Percentiles rank a stretch among this genome's conserved stretches.
phyloP scores from a whole-genome alignment of 2,329 filamentous ascomycete genomes.

The Claviceps pusilla region DNA sequence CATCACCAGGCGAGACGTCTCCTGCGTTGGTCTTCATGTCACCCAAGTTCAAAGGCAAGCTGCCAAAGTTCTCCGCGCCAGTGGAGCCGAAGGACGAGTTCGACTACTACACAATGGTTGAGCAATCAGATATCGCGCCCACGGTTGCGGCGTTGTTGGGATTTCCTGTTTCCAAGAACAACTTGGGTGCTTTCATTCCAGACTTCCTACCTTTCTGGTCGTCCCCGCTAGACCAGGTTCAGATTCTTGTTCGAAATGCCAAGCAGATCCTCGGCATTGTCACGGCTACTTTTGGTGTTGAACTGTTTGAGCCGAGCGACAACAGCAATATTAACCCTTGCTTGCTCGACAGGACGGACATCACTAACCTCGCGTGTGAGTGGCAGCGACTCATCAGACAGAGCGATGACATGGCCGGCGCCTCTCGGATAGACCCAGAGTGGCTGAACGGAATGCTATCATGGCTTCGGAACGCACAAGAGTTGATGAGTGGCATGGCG shows the following conservation, averaged over 20 bases:
- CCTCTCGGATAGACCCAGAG: slow-evolving; percentile 17
- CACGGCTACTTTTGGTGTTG: slow-evolving; percentile 49
- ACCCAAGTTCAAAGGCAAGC: slow-evolving; percentile 55
- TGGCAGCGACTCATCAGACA: slow-evolving; percentile 35
- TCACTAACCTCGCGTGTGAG: slow-evolving; percentile 51
- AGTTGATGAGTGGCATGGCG: slow-evolving; percentile 71
- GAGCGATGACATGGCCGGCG: slow-evolving; percentile 10
- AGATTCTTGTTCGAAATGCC: slow-evolving; percentile 64
- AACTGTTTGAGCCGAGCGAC: slow-evolving; percentile 24
- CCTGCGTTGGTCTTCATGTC: slow-evolving; percentile 84
- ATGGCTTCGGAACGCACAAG: slow-evolving; percentile 61
- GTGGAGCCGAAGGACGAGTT: slow-evolving; percentile 52
- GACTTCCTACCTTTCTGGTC: slow-evolving; percentile 67
- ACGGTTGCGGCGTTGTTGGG: slow-evolving; percentile 77
- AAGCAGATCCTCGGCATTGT: slow-evolving; percentile 67
- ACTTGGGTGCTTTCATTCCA: slow-evolving; percentile 69
- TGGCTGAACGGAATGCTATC: slow-evolving; percentile 30
- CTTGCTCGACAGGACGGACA: slow-evolving; percentile 19
- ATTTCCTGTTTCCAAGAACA: slow-evolving; percentile 79
- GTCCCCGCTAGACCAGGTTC: slow-evolving; percentile 35
- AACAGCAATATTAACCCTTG: slow-evolving; percentile 20
- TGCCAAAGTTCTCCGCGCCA: slow-evolving; percentile 33
- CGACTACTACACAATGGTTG: slow-evolving; percentile 68
- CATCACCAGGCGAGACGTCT: slow-evolving; percentile 84
- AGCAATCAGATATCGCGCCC: slow-evolving; percentile 87